These are phyloP conservation scores for Fraxinus platypoda DNA, from an alignment of 305 asterid genomes.

Conservation along the genomic window DNA sequence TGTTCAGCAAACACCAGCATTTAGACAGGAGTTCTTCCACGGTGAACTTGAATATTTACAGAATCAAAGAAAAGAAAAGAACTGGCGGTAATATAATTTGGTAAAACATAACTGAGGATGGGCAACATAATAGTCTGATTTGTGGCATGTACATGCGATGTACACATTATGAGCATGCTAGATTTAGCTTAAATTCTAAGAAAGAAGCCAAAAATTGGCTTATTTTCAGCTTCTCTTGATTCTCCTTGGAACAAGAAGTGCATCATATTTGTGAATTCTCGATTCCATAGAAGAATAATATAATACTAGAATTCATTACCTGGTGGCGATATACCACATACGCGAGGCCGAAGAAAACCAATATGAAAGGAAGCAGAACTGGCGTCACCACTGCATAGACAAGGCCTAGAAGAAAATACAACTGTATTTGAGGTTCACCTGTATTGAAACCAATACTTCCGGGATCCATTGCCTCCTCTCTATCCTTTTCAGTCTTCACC, in stretches of 20 bases:
- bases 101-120: neutral
- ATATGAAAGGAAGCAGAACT: conserved; percentile 80
- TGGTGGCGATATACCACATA: conserved; percentile 86
- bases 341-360: conserved; percentile 83
- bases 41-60: neutral
- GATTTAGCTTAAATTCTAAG: neutral
- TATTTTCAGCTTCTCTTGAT: neutral
- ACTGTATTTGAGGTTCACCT: conserved; percentile 93
- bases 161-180: neutral
- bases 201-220: neutral
- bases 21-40: neutral
- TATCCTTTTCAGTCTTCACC: conserved; percentile 90
- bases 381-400: conserved; percentile 93
- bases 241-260: neutral
- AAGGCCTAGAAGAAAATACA: conserved; percentile 89
- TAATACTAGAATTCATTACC: conserved; percentile 42
- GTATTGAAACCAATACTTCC: conserved; percentile 93
- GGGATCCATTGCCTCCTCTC: conserved; percentile 93
- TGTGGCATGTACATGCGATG: neutral
- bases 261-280: neutral
- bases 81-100: neutral
- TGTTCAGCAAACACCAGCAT: neutral
- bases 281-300: neutral
- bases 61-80: neutral
- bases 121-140: neutral